Evolutionary conservation across 208 protist genomes (phyloP), one percentile per base, ranked within the genome.

Genomic region (Leishmania guyanensis): DNA sequence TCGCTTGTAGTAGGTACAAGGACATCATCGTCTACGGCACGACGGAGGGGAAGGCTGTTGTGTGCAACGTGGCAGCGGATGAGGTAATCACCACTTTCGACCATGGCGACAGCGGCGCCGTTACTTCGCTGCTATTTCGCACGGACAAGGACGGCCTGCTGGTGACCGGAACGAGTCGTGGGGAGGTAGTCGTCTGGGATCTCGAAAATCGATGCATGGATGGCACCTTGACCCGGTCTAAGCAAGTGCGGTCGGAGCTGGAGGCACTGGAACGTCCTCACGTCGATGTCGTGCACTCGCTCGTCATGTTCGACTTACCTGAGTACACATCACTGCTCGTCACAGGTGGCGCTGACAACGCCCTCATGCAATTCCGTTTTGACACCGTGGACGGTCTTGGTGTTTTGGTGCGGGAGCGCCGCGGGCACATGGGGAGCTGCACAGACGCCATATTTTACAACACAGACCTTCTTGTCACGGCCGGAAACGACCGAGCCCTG

Each of bases 291-390:
- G 93, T 97, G 70, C 94, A 95, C 81, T 93, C 87, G 12, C 88
- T 96, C 72, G 66, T 96, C 65, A 91, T 93, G 54, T 90, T 96
- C 74, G 83, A 86, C 53, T 64, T 80, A 22, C 84, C 78, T 8
- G 66, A 80, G 68, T 79, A 85, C 33, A 79, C 81, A 39, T 60
- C 91, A 43, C 77, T 95, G 64, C 87, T 98, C 56, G 84, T 97
- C 46, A 95, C 91, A n/a, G 93, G 87, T n/a, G 90, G 93, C 53
- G 92, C 88, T 20, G 96, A 98, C 84, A 98, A 98, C 88, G 87
- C 92, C 26, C 77, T 98, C 17, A 83, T 93, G 85, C 92, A 97
- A 78, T 98, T 97, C 86, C 91, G 93, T 81, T 97, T 98, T 86
- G 94, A 98, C 87, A 98, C 93, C 0, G 91, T 97, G 17, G 93